Conservation (phyloP, 805 yeast species). For the Saturnispora hagleri region DNA sequence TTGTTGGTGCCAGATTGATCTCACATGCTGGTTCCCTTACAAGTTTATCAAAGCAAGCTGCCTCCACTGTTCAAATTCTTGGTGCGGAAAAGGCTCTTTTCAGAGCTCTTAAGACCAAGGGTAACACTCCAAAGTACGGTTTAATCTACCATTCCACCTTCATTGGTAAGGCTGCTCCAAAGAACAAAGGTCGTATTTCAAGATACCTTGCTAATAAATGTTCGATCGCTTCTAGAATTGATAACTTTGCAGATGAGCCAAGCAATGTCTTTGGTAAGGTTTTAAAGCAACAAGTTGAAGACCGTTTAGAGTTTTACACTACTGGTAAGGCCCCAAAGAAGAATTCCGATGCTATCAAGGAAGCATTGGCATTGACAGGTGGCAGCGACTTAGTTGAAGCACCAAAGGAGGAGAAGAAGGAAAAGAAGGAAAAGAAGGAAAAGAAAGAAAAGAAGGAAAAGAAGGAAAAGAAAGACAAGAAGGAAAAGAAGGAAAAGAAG, state of each 20-base stretch:
- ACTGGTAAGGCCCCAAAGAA: slow-evolving; percentile 96
- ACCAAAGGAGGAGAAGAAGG: slow-evolving; percentile 29
- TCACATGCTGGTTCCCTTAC: slow-evolving; percentile 98
- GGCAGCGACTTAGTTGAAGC: slow-evolving; percentile 25
- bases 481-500: slow-evolving; percentile 27
- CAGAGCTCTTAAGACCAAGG: slow-evolving; percentile 93
- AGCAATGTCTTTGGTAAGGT: slow-evolving; percentile 81
- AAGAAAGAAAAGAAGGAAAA: slow-evolving; percentile 44
- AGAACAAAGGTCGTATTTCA: slow-evolving; percentile 98
- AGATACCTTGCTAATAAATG: slow-evolving; percentile 98
- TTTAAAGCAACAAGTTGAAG: slow-evolving; percentile 94
- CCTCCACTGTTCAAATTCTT: slow-evolving; percentile 94
- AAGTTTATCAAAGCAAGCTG: slow-evolving; percentile 94
- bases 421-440: slow-evolving; percentile 35
- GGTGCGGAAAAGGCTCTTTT: slow-evolving; percentile 97
- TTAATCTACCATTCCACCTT: slow-evolving; percentile 90
- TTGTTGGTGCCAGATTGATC: slow-evolving; percentile 96
- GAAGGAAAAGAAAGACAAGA: slow-evolving; percentile 42
- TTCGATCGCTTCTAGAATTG: slow-evolving; percentile 97
- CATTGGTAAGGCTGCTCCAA: slow-evolving; percentile 87
- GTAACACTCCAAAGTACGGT: slow-evolving; percentile 95
- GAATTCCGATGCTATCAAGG: slow-evolving; percentile 87
- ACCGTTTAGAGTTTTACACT: slow-evolving; percentile 90
- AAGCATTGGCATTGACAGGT: slow-evolving; percentile 68
- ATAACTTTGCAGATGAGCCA: slow-evolving; percentile 93